Conservation (phyloP, 495 filamentous ascomycete genomes). For the Aspergillus asperescens region DNA sequence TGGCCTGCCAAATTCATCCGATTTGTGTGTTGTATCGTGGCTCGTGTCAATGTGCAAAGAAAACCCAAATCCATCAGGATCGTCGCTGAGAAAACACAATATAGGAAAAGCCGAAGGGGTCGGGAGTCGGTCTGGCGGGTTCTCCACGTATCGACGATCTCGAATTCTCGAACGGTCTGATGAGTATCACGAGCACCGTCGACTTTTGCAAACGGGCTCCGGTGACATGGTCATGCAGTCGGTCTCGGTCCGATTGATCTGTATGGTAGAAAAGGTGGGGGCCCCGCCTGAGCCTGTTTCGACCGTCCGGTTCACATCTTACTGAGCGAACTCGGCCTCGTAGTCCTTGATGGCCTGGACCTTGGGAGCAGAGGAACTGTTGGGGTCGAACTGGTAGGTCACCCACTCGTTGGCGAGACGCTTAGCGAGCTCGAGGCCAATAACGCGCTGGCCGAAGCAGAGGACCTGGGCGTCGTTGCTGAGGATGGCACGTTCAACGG, state of each 20-base stretch:
- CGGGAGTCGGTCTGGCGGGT: slow-evolving; percentile 3
- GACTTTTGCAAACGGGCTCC: slow-evolving; percentile 3
- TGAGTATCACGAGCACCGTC: slow-evolving; percentile 3
- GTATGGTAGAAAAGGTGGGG: neutral
- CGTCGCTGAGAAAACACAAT: slow-evolving; percentile 10
- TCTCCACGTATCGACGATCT: neutral
- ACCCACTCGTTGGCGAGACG: slow-evolving; percentile 77
- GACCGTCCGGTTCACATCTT: neutral
- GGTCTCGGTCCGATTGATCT: slow-evolving; percentile 6
- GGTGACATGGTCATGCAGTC: neutral
- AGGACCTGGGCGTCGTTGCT: slow-evolving; percentile 87
- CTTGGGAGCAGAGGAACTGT: slow-evolving; percentile 66
- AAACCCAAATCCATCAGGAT: neutral
- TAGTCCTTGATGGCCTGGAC: slow-evolving; percentile 70
- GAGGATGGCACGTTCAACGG: slow-evolving; percentile 72
- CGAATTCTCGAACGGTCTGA: slow-evolving; percentile 2
- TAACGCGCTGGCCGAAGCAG: slow-evolving; percentile 81
- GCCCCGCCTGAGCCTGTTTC: neutral
- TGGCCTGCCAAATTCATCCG: slow-evolving; percentile 20
- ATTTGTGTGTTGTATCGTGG: slow-evolving; percentile 39
- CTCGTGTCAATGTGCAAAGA: slow-evolving; percentile 22
- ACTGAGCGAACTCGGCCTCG: slow-evolving; percentile 50
- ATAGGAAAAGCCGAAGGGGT: slow-evolving; percentile 1
- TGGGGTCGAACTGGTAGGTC: slow-evolving; percentile 73
- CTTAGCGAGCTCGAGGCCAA: slow-evolving; percentile 74